These are phyloP conservation scores for Plantago lanceolata DNA, from an alignment of 305 asterid genomes.

Conservation along the genomic window DNA sequence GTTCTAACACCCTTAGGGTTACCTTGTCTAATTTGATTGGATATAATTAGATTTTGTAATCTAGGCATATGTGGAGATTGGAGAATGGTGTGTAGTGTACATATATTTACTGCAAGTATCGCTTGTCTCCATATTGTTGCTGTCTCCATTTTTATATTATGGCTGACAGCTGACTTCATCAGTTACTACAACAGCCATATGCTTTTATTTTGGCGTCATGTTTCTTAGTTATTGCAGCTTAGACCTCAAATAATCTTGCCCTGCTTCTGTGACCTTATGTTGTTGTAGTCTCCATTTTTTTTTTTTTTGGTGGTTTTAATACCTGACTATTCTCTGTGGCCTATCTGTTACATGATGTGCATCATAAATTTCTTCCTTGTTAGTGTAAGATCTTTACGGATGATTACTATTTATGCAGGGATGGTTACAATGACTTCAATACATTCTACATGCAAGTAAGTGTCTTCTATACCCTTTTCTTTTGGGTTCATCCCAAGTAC, in stretches of 20 bases:
- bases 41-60: conserved; percentile 2
- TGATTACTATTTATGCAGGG: conserved; percentile 62
- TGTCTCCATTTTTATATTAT: background rate
- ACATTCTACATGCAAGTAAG: conserved; percentile 99
- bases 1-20: conserved; percentile 16
- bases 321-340: conserved; percentile 15
- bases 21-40: conserved; percentile 1
- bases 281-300: no score
- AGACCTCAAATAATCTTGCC: background rate
- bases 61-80: conserved; percentile 7
- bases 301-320: conserved; percentile 15
- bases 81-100: background rate
- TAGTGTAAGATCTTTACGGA: conserved; percentile 27
- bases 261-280: background rate
- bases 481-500: background rate
- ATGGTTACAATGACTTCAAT: conserved; percentile 98
- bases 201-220: background rate
- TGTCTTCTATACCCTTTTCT: background rate
- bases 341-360: conserved; percentile 23
- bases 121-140: background rate
- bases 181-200: background rate
- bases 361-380: conserved; percentile 9
- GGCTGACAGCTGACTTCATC: background rate
- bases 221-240: background rate
- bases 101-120: background rate